Evolutionary conservation across 1,139 yeast species (phyloP).

Genomic region (Kodamaea ohmeri): DNA sequence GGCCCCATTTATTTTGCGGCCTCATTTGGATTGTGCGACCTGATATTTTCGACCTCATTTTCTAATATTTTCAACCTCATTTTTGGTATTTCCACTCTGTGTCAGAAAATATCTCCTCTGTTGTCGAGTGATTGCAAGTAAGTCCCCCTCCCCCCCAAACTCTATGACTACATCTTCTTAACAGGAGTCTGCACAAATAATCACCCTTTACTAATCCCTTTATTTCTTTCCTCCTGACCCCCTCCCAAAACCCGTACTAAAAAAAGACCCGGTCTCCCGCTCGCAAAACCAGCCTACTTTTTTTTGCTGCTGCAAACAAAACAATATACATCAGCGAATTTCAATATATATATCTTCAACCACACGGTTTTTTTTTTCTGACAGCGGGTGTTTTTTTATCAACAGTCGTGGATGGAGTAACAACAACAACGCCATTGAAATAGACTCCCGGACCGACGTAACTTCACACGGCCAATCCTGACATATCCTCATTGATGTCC

Average conservation of each 20-base stretch:
- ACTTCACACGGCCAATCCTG: background rate
- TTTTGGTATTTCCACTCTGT: conserved; percentile 1
- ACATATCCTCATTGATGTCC: conserved; percentile 4
- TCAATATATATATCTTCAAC: conserved; percentile 6
- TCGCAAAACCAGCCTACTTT: background rate
- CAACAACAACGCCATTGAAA: conserved; percentile 4
- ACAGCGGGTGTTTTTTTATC: conserved; percentile 6
- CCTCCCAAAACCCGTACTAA: too few species aligned
- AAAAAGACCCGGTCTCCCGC: too few species aligned
- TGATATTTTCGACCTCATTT: too few species aligned
- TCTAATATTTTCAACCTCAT: conserved; percentile 4
- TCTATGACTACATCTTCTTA: too few species aligned
- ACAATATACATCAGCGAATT: conserved; percentile 6
- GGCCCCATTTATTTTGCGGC: conserved; percentile 2
- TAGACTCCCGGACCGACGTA: conserved; percentile 1
- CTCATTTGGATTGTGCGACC: too few species aligned
- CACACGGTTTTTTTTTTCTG: conserved; percentile 5
- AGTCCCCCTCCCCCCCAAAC: too few species aligned
- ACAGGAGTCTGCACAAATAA: too few species aligned
- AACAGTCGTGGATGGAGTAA: conserved; percentile 6
- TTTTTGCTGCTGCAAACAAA: conserved; percentile 5
- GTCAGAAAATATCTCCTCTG: conserved; percentile 5
- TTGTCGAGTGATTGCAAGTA: conserved; percentile 2
- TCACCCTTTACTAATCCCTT: too few species aligned
- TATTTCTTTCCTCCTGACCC: too few species aligned